Evolutionary conservation across 2,329 filamentous ascomycete genomes (phyloP), one percentile per base, ranked within the genome.

Genomic region (Corinectria fuckeliana): DNA sequence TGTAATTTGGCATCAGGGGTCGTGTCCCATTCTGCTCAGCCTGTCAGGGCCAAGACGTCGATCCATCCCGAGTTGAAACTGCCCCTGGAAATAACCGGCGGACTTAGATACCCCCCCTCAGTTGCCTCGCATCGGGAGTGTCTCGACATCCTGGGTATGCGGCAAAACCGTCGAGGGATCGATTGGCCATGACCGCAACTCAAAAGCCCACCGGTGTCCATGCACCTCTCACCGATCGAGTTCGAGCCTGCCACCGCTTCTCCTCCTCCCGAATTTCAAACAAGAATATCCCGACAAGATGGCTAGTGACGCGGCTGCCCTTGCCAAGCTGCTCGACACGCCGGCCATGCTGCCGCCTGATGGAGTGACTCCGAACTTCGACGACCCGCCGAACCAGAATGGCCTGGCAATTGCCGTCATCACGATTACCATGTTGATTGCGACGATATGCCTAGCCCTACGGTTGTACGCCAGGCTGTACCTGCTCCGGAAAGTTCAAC

Each of bases 371-470:
- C 30, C 61, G n/a, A 38, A 54, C 9, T 59, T 63, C 34, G 61
- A 63, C 7, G 20, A 59, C 14, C 61, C 58, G 7, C 58, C 58
- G 14, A 61, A 63, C 5, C 20, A n/a, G 10, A 59, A 61, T 18
- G 49, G 18, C 2, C 48, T 63, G 2, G 55, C 58, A 1, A 51
- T 44, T 52, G 50, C 13, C 5, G 48, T 61, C 5, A 63, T 52
- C 2, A 63, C 58, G 0, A 23, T 61, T 7, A 56, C 47, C 3
- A 63, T 54, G 14, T 25, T 59, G 10, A 36, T 61, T 25, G 18
- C 55, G 8, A 63, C 61, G 1, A 10, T 59, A 1, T 61, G 55
- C 32, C 32, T 63, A 13, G 11, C 42, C 4, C 42, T 63, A 20
- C 44, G 58, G 2, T 20, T 30, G 8, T 61, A 63, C 20, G 51